Evolutionary conservation across 2,329 filamentous ascomycete species (phyloP).

Genomic region (Diplodia sapinea): DNA sequence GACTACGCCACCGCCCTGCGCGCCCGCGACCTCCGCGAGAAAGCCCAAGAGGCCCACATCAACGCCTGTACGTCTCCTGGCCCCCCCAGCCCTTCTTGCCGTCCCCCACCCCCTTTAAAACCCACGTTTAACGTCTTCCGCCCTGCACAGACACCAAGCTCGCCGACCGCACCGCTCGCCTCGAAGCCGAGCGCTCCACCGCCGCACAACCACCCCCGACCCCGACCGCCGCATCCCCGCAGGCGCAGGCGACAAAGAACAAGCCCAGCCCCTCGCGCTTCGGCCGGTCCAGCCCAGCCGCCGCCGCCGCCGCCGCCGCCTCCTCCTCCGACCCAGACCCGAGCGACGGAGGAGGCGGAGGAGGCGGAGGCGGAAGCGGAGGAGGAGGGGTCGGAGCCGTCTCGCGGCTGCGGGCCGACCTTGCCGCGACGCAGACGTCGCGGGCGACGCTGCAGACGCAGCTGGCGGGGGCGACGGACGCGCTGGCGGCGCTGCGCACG

Average conservation of each 20-base stretch:
- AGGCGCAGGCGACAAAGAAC: not conserved
- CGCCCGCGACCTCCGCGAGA: slow-evolving; percentile 72
- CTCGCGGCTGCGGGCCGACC: slow-evolving; percentile 61
- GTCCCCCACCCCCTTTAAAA: not conserved
- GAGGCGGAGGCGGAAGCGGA: too few species aligned
- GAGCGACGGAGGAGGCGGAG: too few species aligned
- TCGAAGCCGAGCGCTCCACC: slow-evolving; percentile 37
- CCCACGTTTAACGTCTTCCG: slow-evolving; percentile 31
- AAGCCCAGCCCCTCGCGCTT: slow-evolving; percentile 30
- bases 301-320: slow-evolving; percentile 37
- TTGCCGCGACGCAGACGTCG: slow-evolving; percentile 77
- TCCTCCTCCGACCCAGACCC: slow-evolving; percentile 33
- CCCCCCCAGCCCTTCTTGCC: not conserved
- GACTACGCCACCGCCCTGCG: slow-evolving; percentile 79
- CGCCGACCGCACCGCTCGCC: slow-evolving; percentile 50
- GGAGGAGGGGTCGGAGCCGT: slow-evolving; percentile 28
- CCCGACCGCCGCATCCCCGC: slow-evolving; percentile 32
- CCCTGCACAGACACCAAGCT: slow-evolving; percentile 49
- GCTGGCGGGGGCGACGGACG: slow-evolving; percentile 66
- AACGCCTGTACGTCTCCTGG: slow-evolving; percentile 69
- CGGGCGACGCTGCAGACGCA: slow-evolving; percentile 70
- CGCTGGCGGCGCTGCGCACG: slow-evolving; percentile 67
- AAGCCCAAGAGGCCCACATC: slow-evolving; percentile 70
- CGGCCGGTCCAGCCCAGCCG: slow-evolving; percentile 37
- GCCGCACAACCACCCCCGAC: slow-evolving; percentile 40